Conservation (phyloP, 345 rosid genomes). For the Eucalyptus sp. region DNA sequence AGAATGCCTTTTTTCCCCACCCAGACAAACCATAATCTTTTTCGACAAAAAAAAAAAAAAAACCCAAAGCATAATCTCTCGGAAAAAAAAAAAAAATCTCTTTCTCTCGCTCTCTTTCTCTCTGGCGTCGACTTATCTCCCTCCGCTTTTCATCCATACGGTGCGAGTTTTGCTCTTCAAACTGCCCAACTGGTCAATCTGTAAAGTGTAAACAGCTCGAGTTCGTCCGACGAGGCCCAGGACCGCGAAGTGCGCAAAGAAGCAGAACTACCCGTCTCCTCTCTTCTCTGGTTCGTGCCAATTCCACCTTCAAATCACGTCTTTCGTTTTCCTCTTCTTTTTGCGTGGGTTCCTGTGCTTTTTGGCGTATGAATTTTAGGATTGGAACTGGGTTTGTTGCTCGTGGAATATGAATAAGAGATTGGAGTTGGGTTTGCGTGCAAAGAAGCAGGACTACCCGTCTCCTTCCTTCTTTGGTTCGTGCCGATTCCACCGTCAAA, state of each 20-base stretch:
- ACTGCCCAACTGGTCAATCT: background rate
- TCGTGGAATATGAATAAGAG: background rate
- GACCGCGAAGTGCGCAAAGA: background rate
- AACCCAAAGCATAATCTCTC: too few relatives aligned
- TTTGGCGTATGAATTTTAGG: background rate
- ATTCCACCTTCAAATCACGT: background rate
- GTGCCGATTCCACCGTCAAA: background rate
- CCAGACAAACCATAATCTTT: background rate
- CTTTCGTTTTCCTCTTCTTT: background rate
- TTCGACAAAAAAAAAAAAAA: background rate
- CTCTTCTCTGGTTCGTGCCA: background rate
- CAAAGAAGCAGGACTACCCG: background rate
- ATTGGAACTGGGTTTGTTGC: background rate
- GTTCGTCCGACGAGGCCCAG: background rate
- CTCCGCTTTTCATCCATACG: rapidly evolving
- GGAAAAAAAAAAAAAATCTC: background rate
- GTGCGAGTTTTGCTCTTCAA: background rate
- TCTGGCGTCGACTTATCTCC: background rate
- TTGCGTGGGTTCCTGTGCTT: background rate
- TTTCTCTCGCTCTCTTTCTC: background rate
- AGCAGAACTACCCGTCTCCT: background rate
- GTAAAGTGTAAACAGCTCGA: background rate
- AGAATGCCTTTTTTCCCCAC: background rate
- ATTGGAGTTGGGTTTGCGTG: background rate
- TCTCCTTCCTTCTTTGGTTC: background rate